Conservation (phyloP, 2,329 filamentous ascomycete genomes). For the Magnaporthiopsis rhizophila region DNA sequence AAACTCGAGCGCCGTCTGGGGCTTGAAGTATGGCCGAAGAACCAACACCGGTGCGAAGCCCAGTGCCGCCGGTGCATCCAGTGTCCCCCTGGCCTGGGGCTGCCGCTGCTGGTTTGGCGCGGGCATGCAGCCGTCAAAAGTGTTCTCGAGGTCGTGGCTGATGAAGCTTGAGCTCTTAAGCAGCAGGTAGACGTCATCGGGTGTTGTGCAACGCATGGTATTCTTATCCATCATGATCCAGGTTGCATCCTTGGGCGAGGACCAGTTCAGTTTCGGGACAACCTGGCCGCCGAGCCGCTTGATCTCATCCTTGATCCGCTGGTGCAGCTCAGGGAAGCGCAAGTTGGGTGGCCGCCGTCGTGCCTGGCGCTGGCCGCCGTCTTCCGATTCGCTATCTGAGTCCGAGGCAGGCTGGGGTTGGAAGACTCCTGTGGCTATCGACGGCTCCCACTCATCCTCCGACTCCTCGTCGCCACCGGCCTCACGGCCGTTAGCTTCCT, state of each 20-base stretch:
- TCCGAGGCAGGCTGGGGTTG: slow-evolving; percentile 36
- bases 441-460: slow-evolving; percentile 47
- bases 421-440: slow-evolving; percentile 18
- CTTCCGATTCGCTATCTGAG: slow-evolving; percentile 38
- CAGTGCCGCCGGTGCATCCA: slow-evolving; percentile 8
- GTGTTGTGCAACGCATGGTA: slow-evolving; percentile 79
- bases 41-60: slow-evolving; percentile 71
- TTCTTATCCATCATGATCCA: slow-evolving; percentile 83
- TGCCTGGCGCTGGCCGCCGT: slow-evolving; percentile 46
- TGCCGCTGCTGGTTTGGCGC: slow-evolving; percentile 24
- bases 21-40: slow-evolving; percentile 77
- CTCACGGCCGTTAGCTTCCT: slow-evolving; percentile 30
- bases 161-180: slow-evolving; percentile 93
- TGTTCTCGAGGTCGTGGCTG: slow-evolving; percentile 87
- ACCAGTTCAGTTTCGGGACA: slow-evolving; percentile 95
- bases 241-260: slow-evolving; percentile 87
- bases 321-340: slow-evolving; percentile 65
- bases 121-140: slow-evolving; percentile 57
- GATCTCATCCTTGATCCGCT: slow-evolving; percentile 69
- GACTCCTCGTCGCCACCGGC: slow-evolving; percentile 33
- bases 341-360: slow-evolving; percentile 41
- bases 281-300: slow-evolving; percentile 76
- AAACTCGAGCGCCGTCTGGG: slow-evolving; percentile 90
- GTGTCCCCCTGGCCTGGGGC: slow-evolving; percentile 17
- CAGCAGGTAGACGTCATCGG: slow-evolving; percentile 89